Conservation (phyloP, 208 protist genomes). For the Trichomonas tenax region DNA sequence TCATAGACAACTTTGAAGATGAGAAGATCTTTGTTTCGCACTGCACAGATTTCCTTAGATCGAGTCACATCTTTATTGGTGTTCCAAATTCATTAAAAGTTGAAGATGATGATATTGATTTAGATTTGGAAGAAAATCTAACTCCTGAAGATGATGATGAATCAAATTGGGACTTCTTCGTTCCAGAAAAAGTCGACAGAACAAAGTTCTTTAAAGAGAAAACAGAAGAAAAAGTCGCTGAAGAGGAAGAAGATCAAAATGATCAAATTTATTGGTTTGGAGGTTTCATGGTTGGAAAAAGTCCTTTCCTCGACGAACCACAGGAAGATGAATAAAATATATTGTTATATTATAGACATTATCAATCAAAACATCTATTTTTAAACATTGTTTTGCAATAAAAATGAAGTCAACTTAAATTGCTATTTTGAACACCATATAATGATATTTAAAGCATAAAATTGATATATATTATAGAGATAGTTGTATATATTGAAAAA, state of each 20-base stretch:
- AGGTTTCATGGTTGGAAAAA: background rate
- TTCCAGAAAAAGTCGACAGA: background rate
- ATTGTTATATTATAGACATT: no score
- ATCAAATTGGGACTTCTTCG: background rate
- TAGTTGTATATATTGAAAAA: no score
- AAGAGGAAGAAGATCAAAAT: background rate
- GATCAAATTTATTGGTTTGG: background rate
- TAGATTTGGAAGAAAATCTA: background rate
- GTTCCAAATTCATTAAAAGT: background rate
- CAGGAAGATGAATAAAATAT: background rate
- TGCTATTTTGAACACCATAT: no score
- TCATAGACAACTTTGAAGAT: background rate
- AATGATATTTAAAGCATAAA: no score
- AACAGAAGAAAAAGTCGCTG: background rate
- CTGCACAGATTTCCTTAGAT: background rate
- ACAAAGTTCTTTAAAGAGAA: background rate
- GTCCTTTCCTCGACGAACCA: background rate
- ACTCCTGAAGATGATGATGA: background rate
- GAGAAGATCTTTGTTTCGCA: background rate
- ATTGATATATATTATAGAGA: no score
- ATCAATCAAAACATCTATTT: no score
- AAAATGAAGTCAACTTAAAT: no score
- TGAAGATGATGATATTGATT: background rate
- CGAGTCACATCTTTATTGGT: background rate
- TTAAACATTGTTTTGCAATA: no score